Base-by-base conservation (phyloP, 192 early-diverging fungal genomes). In the Rhizophagus sp. region DNA sequence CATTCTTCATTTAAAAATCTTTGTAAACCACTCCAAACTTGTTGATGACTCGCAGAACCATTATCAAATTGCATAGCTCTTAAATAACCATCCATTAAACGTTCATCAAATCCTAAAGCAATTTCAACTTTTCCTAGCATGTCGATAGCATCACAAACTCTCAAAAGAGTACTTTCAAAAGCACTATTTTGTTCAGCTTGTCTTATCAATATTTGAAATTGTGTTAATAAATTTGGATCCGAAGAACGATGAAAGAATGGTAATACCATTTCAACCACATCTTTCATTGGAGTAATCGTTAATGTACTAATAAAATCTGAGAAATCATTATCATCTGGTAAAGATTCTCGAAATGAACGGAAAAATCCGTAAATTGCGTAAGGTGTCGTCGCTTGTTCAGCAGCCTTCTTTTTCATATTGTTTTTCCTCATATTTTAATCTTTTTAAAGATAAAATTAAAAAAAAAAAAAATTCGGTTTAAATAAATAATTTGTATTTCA, bases 11-110 rank as follows among this genome's bases (percentile, higher is more conserved):
- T 82, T 7, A 86, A 76, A 78, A 86, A 86, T 11, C 73, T 79
- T 68, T 86, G 83, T 17, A 86, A 79, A 41, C 81, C 81, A 67
- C 78, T 80, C 85, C 84, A 84, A 66, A 86, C 85, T 72, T 84
- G 81, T 19, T 83, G 73, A 71, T 86, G 85, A 52, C 83, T 84
- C 15, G 85, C 85, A 0, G 85, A 86, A 17, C 77, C 80, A 64
- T 83, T 83, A 71, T 86, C 85, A 39, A 86, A 80, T 79, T 86
- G 81, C 65, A 86, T 80, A 9, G 85, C 85, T 19, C 73, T 62
- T 25, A 86, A 66, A 74, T 86, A 86, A 12, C 64, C 79, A 6
- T 79, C 78, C 72, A 81, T 64, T 80, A 86, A 36, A 79, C 80
- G 62, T 83, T 69, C n/a, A 73, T 81, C 19, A 81, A 79, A 30